Evolutionary conservation across 2,329 filamentous ascomycete genomes (phyloP).

Genomic region (Pyrenophora tritici-repentis): DNA sequence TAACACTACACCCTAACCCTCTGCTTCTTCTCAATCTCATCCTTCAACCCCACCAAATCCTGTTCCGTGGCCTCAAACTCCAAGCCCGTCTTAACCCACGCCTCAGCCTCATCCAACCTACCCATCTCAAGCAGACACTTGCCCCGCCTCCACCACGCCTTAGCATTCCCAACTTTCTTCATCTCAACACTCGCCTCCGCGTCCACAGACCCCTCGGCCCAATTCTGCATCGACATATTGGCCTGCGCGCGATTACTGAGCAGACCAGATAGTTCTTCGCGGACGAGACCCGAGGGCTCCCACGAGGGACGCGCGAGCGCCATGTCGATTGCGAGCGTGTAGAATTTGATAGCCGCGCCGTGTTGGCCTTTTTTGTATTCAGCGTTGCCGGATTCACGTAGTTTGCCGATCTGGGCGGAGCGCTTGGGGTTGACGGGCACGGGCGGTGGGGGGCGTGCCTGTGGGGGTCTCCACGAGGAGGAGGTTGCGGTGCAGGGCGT

Average conservation of each 20-base stretch:
- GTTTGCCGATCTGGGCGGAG: slow-evolving; percentile 82
- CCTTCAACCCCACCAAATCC: slow-evolving; percentile 46
- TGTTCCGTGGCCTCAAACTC: slow-evolving; percentile 75
- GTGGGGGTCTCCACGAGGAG: slow-evolving; percentile 67
- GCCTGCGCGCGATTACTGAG: slow-evolving; percentile 90
- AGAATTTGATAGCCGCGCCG: slow-evolving; percentile 77
- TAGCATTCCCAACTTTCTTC: slow-evolving; percentile 83
- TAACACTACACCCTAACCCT: slow-evolving; percentile 3
- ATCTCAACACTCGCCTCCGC: slow-evolving; percentile 87
- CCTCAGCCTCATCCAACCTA: slow-evolving; percentile 76
- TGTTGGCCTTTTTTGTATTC: slow-evolving; percentile 79
- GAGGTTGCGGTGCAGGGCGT: slow-evolving; percentile 76
- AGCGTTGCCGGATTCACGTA: slow-evolving; percentile 84
- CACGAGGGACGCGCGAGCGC: slow-evolving; percentile 78
- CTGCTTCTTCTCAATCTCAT: slow-evolving; percentile 55
- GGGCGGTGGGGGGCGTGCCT: slow-evolving; percentile 77
- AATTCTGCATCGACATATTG: slow-evolving; percentile 78
- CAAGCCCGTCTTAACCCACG: slow-evolving; percentile 76
- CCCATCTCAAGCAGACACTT: slow-evolving; percentile 91
- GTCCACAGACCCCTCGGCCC: slow-evolving; percentile 86
- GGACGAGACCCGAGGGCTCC: slow-evolving; percentile 82
- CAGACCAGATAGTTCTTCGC: slow-evolving; percentile 80
- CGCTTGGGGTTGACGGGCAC: slow-evolving; percentile 93
- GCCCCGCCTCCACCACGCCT: slow-evolving; percentile 91
- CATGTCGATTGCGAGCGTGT: slow-evolving; percentile 89